Percentiles rank a stretch among this genome's conserved stretches.
phyloP scores from a whole-genome alignment of 495 filamentous ascomycete genomes.

The Podospora tetraspora region DNA sequence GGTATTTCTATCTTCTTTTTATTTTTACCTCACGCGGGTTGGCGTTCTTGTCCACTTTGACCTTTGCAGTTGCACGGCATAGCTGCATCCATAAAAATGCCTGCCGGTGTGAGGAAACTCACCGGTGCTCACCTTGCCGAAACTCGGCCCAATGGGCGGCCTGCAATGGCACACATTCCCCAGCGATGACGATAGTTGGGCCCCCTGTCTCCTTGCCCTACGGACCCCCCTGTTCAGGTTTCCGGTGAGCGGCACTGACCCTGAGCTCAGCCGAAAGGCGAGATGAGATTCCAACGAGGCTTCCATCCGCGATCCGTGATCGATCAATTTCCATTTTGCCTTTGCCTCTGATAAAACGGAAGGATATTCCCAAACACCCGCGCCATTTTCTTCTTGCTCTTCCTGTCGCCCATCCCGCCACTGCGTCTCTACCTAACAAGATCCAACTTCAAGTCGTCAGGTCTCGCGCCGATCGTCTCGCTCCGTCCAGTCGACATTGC shows the following conservation, averaged over 20 bases:
- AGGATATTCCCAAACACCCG: not conserved
- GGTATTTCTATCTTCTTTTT: not conserved
- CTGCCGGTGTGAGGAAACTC: not conserved
- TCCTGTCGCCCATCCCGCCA: not conserved
- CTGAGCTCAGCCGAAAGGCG: constrained; percentile 7
- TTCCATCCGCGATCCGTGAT: not conserved
- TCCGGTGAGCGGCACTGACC: constrained; percentile 13
- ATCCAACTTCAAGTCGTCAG: not conserved
- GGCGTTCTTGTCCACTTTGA: not conserved
- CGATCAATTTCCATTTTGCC: not conserved
- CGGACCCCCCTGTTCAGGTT: not conserved
- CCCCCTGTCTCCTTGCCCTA: constrained; percentile 6
- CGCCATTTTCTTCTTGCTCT: not conserved
- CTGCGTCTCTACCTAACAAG: not conserved
- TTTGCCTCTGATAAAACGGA: not conserved
- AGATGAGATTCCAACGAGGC: constrained; percentile 3
- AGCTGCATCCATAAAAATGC: not conserved
- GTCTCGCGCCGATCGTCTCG: not conserved
- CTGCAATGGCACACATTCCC: constrained; percentile 16
- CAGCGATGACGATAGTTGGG: constrained; percentile 28
- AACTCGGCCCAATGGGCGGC: constrained; percentile 17
- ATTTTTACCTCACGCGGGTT: not conserved
- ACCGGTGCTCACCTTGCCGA: not conserved
- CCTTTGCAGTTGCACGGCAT: not conserved
- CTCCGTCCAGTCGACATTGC: too few relatives aligned